These are phyloP conservation scores for Pterulicium gracile DNA, from an alignment of 1,284 basidiomycete species.

Conservation along the genomic window DNA sequence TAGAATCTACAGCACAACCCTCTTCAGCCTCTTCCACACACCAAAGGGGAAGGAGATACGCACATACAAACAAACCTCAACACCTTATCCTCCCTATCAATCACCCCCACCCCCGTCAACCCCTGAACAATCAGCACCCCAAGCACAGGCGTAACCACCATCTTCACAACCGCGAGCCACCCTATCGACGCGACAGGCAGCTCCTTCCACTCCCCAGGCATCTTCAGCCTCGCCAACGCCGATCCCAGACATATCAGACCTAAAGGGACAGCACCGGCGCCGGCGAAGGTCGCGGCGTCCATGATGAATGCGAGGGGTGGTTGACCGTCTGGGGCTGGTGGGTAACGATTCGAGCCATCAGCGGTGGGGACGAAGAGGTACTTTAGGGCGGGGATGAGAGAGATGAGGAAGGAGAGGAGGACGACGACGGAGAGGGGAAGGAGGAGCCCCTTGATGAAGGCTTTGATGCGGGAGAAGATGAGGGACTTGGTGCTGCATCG, in stretches of 20 bases:
- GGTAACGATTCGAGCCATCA: slow-evolving; percentile 40
- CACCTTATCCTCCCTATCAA: slow-evolving; percentile 46
- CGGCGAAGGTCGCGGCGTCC: slow-evolving; percentile 59
- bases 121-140: slow-evolving; percentile 54
- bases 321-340: slow-evolving; percentile 69
- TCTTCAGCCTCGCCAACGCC: slow-evolving; percentile 54
- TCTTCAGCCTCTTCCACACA: background rate
- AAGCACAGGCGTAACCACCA: slow-evolving; percentile 60
- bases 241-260: slow-evolving; percentile 67
- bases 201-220: slow-evolving; percentile 25
- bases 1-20: slow-evolving; percentile 39
- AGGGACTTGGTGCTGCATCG: too few relatives aligned
- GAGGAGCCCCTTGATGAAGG: slow-evolving; percentile 16
- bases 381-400: slow-evolving; percentile 59
- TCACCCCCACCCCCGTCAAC: slow-evolving; percentile 36
- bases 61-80: slow-evolving; percentile 64
- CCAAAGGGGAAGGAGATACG: slow-evolving; percentile 16
- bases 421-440: slow-evolving; percentile 54
- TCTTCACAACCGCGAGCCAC: slow-evolving; percentile 48
- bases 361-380: slow-evolving; percentile 52
- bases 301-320: slow-evolving; percentile 65
- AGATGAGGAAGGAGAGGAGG: slow-evolving; percentile 51
- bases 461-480: too few relatives aligned
- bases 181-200: slow-evolving; percentile 60
- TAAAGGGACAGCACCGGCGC: slow-evolving; percentile 62